Evolutionary conservation across 768 basidiomycete species (phyloP), one percentile per base, ranked within the genome.

Genomic region (Panaeolus papilionaceus): DNA sequence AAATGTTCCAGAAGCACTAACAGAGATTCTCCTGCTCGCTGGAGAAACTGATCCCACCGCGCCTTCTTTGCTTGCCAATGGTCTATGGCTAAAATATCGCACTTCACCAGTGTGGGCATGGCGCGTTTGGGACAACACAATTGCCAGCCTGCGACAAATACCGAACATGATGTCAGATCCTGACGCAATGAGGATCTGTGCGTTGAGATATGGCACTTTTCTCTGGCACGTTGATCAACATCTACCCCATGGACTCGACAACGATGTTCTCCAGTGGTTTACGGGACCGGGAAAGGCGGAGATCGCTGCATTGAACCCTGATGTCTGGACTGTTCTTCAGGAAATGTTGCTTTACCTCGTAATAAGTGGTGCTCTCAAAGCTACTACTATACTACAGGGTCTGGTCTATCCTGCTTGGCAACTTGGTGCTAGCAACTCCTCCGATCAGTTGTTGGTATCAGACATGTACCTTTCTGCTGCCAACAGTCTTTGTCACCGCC

Each of bases 111-210:
- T 92, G 71, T 94, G 93, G 92, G 92, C 86, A 1, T 91, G 88
- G 88, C 91, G 89, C 71, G 90, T 91, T 20, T 94, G 93, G 93
- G 92, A 94, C 74, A 94, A 92, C 71, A 88, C 90, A 1, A 83
- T 95, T 51, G 87, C 91, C 6, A 90, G 89, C 63, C 80, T 95
- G 51, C 90, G 89, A 49, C 90, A 91, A 74, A 82, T 92, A 51
- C 87, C 89, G 6, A 76, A 78, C 51, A 85, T 91, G 81, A 83
- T 83, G 16, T 71, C 81, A 4, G 88, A 89, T 66, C 66, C 75
- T 7, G 74, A 77, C 64, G 82, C 78, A 28, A 85, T 86, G 26
- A 81, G 83, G 62, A 78, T 80, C 40, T 87, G 86, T 68, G 89
- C 89, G 3, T 71, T 91, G 38, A 85, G 88, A 62, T 95, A 93